Evolutionary conservation across 2,329 filamentous ascomycete species (phyloP).

Genomic region (Periconia digitata): DNA sequence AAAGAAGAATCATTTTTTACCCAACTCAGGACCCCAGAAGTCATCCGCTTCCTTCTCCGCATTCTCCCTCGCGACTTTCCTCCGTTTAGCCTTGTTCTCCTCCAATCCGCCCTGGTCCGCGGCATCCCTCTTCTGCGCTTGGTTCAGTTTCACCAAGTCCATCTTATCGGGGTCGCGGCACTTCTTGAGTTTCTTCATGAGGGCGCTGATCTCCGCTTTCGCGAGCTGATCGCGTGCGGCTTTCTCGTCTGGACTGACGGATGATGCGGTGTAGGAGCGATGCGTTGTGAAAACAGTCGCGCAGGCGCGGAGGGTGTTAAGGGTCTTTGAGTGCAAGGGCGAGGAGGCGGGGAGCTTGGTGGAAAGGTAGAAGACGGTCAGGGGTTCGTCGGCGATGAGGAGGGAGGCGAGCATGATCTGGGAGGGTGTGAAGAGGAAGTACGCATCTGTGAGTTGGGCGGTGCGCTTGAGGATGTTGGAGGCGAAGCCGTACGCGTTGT

Average conservation of each 20-base stretch:
- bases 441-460: slow-evolving; percentile 87
- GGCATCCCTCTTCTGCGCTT: slow-evolving; percentile 56
- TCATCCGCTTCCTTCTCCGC: slow-evolving; percentile 49
- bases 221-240: slow-evolving; percentile 43
- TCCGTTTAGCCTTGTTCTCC: slow-evolving; percentile 47
- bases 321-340: slow-evolving; percentile 35
- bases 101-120: slow-evolving; percentile 38
- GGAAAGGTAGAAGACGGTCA: slow-evolving; percentile 54
- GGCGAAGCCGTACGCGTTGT: slow-evolving; percentile 70
- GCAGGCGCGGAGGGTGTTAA: slow-evolving; percentile 43
- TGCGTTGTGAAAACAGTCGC: slow-evolving; percentile 43
- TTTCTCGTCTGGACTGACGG: slow-evolving; percentile 21
- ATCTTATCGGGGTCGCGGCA: slow-evolving; percentile 75
- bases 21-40: slow-evolving; percentile 47
- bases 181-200: slow-evolving; percentile 70
- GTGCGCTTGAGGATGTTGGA: slow-evolving; percentile 60
- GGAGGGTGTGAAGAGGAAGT: slow-evolving; percentile 92
- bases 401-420: slow-evolving; percentile 90
- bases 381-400: slow-evolving; percentile 69
- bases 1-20: slow-evolving; percentile 19
- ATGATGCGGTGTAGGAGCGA: slow-evolving; percentile 18
- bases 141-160: slow-evolving; percentile 70
- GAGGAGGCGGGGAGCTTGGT: slow-evolving; percentile 44
- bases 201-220: slow-evolving; percentile 51
- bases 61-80: slow-evolving; percentile 48